Conservation (phyloP, 495 filamentous ascomycete genomes). For the Penicillium antarcticum region DNA sequence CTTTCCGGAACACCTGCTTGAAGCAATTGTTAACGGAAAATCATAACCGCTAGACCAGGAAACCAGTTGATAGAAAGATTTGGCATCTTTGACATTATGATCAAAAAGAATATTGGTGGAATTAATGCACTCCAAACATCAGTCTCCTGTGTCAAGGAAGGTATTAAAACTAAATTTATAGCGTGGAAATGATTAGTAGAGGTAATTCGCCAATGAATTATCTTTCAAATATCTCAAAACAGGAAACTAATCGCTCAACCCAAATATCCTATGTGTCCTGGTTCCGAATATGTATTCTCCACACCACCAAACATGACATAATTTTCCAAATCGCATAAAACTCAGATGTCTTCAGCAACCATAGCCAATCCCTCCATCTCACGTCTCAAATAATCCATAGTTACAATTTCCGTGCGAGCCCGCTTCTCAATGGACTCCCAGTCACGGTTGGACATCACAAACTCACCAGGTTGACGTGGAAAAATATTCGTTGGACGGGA, state of each 20-base stretch:
- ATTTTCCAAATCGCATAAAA: too few relatives aligned
- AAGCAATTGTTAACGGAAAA: slow-evolving; percentile 11
- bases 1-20: slow-evolving; percentile 13
- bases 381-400: background rate
- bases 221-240: too few relatives aligned
- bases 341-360: background rate
- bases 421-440: background rate
- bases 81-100: background rate
- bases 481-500: background rate
- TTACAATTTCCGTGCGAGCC: background rate
- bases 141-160: background rate
- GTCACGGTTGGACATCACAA: background rate
- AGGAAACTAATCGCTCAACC: background rate
- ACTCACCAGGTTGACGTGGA: background rate
- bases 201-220: too few relatives aligned
- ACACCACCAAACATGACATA: too few relatives aligned
- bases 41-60: slow-evolving; percentile 13
- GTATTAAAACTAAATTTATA: too few relatives aligned
- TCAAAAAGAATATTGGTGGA: background rate
- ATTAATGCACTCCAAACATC: background rate
- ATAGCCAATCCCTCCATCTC: background rate
- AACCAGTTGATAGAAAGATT: background rate
- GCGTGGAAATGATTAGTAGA: too few relatives aligned
- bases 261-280: background rate
- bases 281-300: too few relatives aligned